These are phyloP conservation scores for Tilletiaria anomala DNA, from an alignment of 1,284 basidiomycete species.

Conservation along the genomic window DNA sequence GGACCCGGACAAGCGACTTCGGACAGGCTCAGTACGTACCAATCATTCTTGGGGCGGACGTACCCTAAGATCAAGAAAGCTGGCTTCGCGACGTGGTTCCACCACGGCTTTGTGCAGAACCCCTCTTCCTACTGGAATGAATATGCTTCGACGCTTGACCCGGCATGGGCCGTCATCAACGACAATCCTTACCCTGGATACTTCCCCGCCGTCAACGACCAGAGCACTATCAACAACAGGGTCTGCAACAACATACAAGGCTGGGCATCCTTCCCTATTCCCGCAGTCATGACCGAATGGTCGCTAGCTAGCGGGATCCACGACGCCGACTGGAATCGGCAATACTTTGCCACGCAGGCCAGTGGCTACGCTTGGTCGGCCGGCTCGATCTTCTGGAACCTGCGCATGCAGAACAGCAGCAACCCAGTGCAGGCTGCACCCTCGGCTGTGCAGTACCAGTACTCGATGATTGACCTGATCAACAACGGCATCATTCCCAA, in stretches of 20 bases:
- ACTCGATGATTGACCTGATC: slow-evolving; percentile 18
- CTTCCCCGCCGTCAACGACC: not conserved
- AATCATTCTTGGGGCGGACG: slow-evolving; percentile 16
- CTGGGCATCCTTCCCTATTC: slow-evolving; percentile 10
- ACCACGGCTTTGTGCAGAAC: slow-evolving; percentile 20
- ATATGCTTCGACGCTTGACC: slow-evolving; percentile 15
- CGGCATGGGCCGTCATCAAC: not conserved
- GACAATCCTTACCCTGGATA: slow-evolving; percentile 1
- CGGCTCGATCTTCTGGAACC: slow-evolving; percentile 34
- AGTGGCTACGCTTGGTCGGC: slow-evolving; percentile 28
- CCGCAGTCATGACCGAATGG: slow-evolving; percentile 26
- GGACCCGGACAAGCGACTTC: slow-evolving; percentile 6
- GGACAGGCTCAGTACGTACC: slow-evolving; percentile 8
- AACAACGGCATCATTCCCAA: slow-evolving; percentile 9
- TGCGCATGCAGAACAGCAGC: slow-evolving; percentile 4
- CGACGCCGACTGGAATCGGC: slow-evolving; percentile 6
- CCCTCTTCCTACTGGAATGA: slow-evolving; percentile 9
- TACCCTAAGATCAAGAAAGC: slow-evolving; percentile 11
- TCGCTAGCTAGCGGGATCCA: slow-evolving; percentile 18
- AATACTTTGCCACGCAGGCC: slow-evolving; percentile 21
- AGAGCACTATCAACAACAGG: not conserved
- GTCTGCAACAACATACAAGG: slow-evolving; percentile 5
- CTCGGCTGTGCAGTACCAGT: slow-evolving; percentile 10
- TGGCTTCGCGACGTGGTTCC: slow-evolving; percentile 24
- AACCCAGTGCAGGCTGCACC: slow-evolving; percentile 10